Base-by-base conservation (phyloP, 2,329 filamentous ascomycete species). In the Aspergillus uvarum region DNA sequence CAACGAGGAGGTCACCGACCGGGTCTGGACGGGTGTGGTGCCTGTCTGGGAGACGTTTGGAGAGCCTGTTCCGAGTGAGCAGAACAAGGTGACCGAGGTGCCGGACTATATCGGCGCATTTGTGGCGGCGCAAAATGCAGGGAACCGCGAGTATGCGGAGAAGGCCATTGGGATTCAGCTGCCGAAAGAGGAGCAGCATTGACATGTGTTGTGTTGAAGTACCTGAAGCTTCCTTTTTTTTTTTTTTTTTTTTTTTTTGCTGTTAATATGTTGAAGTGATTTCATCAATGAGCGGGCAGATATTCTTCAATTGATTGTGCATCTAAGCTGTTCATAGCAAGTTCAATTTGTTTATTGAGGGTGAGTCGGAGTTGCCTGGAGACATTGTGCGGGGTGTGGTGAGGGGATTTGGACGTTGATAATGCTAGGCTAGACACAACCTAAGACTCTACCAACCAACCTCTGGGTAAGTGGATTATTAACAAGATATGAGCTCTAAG, bases 1-100 rank as follows among this genome's bases (percentile, higher is more conserved):
- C 26, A 70, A 74, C 51, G 65, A 71, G 6, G 80, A 83, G 24
- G 69, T 86, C 22, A 79, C 78, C 3, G 73, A 77, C 31, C 78
- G 74, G 49, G 80, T 84, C 7, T 88, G 85, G 85, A 84, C 82
- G 1, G 85, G 85, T 1, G 84, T 87, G n/a, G 78, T 88, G 65
- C 78, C 92, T 1, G 82, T 91, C 11, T 87, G 86, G 72, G 82
- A 85, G 63, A 79, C 77, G 0, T 78, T 90, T 60, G 90, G 88
- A 0, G 81, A 86, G 57, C 89, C 90, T 0, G 72, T 90, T 22
- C 78, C 85, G 0, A 82, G 82, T 12, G 75, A 80, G 26, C 82
- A 86, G 61, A 91, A 91, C 70, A 75, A 79, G 63, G 80, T 88
- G 3, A 72, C 77, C 31, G 72, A 81, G 8, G 77, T 90, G 19